Evolutionary conservation across 2,329 filamentous ascomycete genomes (phyloP).

Genomic region (Epichloe hybrida): DNA sequence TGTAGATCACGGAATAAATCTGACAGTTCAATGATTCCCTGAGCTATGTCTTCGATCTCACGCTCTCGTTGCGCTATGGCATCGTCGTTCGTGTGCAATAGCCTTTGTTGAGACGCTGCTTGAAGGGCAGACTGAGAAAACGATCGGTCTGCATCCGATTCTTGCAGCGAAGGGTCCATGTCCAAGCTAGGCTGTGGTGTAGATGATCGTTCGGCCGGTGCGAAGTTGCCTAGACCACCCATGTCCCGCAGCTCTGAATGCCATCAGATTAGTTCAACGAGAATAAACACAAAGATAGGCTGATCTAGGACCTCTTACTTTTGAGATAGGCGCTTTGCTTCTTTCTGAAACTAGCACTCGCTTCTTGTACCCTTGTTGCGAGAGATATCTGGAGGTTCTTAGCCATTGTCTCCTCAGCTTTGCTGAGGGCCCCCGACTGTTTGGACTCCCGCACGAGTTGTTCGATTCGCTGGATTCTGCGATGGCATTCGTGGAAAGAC

Average conservation of each 20-base stretch:
- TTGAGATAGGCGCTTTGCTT: slow-evolving; percentile 95
- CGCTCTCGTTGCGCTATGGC: slow-evolving; percentile 84
- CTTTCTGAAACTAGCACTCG: slow-evolving; percentile 85
- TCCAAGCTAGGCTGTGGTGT: slow-evolving; percentile 44
- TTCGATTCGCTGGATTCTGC: slow-evolving; percentile 77
- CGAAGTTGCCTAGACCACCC: slow-evolving; percentile 40
- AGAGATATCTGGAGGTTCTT: slow-evolving; percentile 89
- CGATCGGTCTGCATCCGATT: slow-evolving; percentile 85
- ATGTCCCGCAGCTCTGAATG: slow-evolving; percentile 58
- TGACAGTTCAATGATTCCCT: slow-evolving; percentile 92
- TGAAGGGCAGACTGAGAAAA: slow-evolving; percentile 84
- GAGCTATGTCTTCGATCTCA: slow-evolving; percentile 95
- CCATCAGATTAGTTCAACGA: neutral
- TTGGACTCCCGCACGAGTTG: slow-evolving; percentile 72
- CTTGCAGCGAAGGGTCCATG: slow-evolving; percentile 74
- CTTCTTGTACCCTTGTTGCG: slow-evolving; percentile 77
- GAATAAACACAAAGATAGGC: slow-evolving; percentile 1
- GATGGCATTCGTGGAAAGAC: slow-evolving; percentile 80
- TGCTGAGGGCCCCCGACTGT: slow-evolving; percentile 56
- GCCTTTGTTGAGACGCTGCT: slow-evolving; percentile 56
- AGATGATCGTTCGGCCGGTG: slow-evolving; percentile 36
- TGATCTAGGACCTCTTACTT: slow-evolving; percentile 39
- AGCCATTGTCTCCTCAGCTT: slow-evolving; percentile 88
- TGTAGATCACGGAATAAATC: slow-evolving; percentile 96
- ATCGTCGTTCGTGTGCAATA: slow-evolving; percentile 63